Conservation (phyloP, 202 grass and related monocot genomes). For the Alloteropsis angusta region DNA sequence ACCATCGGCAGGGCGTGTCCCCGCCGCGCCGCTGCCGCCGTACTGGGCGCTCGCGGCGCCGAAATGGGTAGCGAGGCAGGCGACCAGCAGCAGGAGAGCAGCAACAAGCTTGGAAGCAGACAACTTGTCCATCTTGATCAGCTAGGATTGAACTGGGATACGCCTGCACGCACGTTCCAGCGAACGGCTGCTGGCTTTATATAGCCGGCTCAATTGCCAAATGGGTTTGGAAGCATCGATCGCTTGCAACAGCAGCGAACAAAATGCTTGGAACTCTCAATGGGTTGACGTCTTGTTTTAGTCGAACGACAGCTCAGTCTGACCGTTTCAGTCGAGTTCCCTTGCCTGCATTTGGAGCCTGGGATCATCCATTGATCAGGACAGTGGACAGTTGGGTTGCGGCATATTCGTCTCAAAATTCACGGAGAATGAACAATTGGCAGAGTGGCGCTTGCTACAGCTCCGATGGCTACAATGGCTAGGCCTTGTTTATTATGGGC, state of each 20-base stretch:
- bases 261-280: no score
- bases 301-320: no score
- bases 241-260: no score
- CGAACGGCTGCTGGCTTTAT: no score
- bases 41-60: constrained; percentile 13
- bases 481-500: not conserved
- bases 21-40: not conserved
- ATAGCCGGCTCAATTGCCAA: no score
- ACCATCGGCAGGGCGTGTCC: not conserved
- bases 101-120: not conserved
- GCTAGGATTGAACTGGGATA: not conserved
- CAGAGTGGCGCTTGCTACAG: not conserved
- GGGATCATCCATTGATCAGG: no score
- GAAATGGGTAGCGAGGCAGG: not conserved
- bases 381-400: not conserved
- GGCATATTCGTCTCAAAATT: not conserved
- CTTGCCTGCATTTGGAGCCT: no score
- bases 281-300: not conserved
- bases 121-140: not conserved
- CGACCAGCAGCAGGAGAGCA: not conserved
- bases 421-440: not conserved
- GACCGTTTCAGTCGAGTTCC: no score
- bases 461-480: not conserved
- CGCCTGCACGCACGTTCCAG: not conserved
- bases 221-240: no score